phyloP scores from a whole-genome alignment of 768 basidiomycete genomes.

The Leccinum subgranulosum region DNA sequence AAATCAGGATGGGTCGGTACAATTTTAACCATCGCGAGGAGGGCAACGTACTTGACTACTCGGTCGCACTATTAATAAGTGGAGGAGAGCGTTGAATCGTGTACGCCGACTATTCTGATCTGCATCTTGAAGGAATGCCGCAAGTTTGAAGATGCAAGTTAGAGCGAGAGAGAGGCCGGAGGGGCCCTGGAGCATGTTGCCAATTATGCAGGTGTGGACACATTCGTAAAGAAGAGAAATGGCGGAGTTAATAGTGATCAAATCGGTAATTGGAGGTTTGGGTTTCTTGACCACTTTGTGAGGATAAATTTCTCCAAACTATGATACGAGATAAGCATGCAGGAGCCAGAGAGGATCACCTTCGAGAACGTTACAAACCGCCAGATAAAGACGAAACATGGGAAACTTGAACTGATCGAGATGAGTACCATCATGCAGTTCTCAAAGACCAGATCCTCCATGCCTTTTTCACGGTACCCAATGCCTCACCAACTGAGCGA shows the following conservation, averaged over 20 bases:
- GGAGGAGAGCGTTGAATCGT: slow-evolving; percentile 9
- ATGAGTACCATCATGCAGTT: too few relatives aligned
- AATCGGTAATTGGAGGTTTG: slow-evolving; percentile 88
- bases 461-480: too few relatives aligned
- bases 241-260: slow-evolving; percentile 93
- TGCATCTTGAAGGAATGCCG: slow-evolving; percentile 84
- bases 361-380: too few relatives aligned
- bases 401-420: too few relatives aligned
- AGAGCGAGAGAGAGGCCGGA: slow-evolving; percentile 78
- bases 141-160: slow-evolving; percentile 90
- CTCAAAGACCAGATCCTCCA: too few relatives aligned
- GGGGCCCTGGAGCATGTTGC: slow-evolving; percentile 85
- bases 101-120: slow-evolving; percentile 90
- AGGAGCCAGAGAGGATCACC: not conserved
- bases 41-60: slow-evolving; percentile 96
- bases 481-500: too few relatives aligned
- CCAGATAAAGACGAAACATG: too few relatives aligned
- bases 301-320: slow-evolving; percentile 94
- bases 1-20: slow-evolving; percentile 89
- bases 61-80: slow-evolving; percentile 17
- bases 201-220: slow-evolving; percentile 96
- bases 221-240: slow-evolving; percentile 97
- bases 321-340: slow-evolving; percentile 1
- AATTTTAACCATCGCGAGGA: slow-evolving; percentile 94
- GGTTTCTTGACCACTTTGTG: slow-evolving; percentile 93